These are phyloP conservation scores for Yamadazyma nakazawae DNA, from an alignment of 805 yeast genomes.

Conservation along the genomic window DNA sequence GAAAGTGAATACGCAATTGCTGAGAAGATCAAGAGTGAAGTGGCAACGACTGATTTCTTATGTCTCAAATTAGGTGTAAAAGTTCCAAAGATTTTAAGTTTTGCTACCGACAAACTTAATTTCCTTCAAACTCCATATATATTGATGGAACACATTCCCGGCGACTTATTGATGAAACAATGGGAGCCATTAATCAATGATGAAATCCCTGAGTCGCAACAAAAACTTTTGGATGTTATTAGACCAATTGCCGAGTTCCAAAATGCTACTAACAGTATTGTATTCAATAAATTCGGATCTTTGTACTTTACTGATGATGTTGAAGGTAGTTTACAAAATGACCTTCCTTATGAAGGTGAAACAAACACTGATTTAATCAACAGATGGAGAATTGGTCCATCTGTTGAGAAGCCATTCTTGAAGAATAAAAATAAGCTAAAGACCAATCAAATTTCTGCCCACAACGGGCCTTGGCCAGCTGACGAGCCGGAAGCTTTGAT, in stretches of 20 bases:
- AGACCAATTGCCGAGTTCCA: constrained; percentile 72
- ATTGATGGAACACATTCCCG: constrained; percentile 74
- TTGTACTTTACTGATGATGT: constrained; percentile 76
- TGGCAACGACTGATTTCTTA: constrained; percentile 87
- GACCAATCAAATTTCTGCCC: constrained; percentile 46
- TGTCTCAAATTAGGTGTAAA: constrained; percentile 58
- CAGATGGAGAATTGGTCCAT: constrained; percentile 92
- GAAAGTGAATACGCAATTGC: constrained; percentile 64
- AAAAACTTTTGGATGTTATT: constrained; percentile 56
- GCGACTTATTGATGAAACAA: constrained; percentile 77
- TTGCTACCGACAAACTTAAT: constrained; percentile 60
- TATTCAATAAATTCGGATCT: constrained; percentile 76
- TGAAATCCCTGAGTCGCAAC: constrained; percentile 44
- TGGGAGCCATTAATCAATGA: constrained; percentile 85
- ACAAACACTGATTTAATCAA: constrained; percentile 47
- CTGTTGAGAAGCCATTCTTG: constrained; percentile 75
- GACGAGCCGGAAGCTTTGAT: constrained; percentile 60
- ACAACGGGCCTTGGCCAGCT: constrained; percentile 76
- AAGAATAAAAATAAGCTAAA: constrained; percentile 57
- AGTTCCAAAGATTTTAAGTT: constrained; percentile 72
- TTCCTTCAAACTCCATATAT: constrained; percentile 71
- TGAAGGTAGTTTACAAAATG: constrained; percentile 37
- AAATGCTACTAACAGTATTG: constrained; percentile 48
- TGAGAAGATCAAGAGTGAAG: constrained; percentile 79
- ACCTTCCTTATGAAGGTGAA: constrained; percentile 55